Base-by-base conservation (phyloP, 2,329 filamentous ascomycete species). In the Cladophialophora immunda region DNA sequence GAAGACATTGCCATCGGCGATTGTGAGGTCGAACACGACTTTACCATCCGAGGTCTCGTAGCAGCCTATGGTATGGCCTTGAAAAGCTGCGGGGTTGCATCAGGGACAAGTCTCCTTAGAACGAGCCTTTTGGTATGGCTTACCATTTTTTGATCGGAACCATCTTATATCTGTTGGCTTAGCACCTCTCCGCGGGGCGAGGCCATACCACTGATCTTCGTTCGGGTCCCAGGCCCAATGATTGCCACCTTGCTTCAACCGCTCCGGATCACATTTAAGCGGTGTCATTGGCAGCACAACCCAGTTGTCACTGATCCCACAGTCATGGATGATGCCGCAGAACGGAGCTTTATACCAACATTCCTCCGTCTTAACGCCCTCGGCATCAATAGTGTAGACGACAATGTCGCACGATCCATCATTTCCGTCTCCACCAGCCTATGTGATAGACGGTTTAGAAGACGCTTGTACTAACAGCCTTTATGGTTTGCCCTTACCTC, bases 131-230 rank as follows among this genome's bases (percentile, higher is more conserved):
- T 34, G 32, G 17, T 9, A 17, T 8, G 25, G 34, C 64, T 62
- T 30, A 62, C 65, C 81, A 86, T 65, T 65, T 19, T 63, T 53
- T 9, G 59, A 60, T 27, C 59, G 52, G 38, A 63, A 67, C 64
- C 64, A 67, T 0, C 81, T 75, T 47, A 86, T 83, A 73, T 87
- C 84, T 66, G 84, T 82, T 0, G 80, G 79, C 69, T 82, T 85
- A 0, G 79, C 84, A 2, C 81, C 81, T 3, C 81, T 75, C 7
- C 85, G 77, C 2, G 84, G 84, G 1, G 86, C 83, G 15, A 87
- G 76, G 0, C 83, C 85, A 69, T 86, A 86, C 75, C 81, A 82
- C 71, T 86, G 84, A 70, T 86, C 83, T 73, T 86, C 84, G 3
- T 65, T 60, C 1, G 83, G 81, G 59, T 84, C 82, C 83, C 82